phyloP scores from a whole-genome alignment of 225 moss, liverwort and hornwort species.

The Straminergon stramineum region DNA sequence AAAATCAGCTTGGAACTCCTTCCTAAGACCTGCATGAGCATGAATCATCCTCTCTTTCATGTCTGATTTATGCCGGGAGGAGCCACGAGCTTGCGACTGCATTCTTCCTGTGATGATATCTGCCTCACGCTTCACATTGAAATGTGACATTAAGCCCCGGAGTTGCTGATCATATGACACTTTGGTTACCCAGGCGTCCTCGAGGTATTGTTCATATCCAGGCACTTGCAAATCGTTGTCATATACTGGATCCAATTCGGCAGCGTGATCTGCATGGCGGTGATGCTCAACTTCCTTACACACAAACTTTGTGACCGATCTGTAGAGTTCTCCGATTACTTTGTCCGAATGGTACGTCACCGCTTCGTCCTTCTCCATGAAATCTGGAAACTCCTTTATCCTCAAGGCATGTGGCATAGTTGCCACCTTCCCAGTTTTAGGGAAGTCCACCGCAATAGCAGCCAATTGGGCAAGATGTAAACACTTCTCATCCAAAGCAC shows the following conservation, averaged over 20 bases:
- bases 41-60: slow-evolving; percentile 46
- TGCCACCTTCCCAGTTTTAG: slow-evolving; percentile 78
- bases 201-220: slow-evolving; percentile 55
- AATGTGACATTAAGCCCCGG: slow-evolving; percentile 62
- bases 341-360: slow-evolving; percentile 54
- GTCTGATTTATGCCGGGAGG: slow-evolving; percentile 25
- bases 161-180: slow-evolving; percentile 54
- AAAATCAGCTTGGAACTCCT: slow-evolving; percentile 46
- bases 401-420: slow-evolving; percentile 49
- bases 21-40: slow-evolving; percentile 36
- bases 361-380: slow-evolving; percentile 64
- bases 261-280: slow-evolving; percentile 11
- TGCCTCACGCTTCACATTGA: slow-evolving; percentile 48
- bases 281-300: slow-evolving; percentile 6
- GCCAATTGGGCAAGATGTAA: slow-evolving; percentile 56
- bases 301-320: slow-evolving; percentile 36
- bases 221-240: slow-evolving; percentile 53
- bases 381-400: slow-evolving; percentile 63
- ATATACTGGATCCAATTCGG: slow-evolving; percentile 12
- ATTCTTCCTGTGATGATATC: slow-evolving; percentile 60
- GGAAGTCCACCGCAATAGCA: slow-evolving; percentile 81
- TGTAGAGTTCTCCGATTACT: slow-evolving; percentile 55
- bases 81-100: not conserved
- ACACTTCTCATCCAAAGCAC: slow-evolving; percentile 67
- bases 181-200: slow-evolving; percentile 60